Evolutionary conservation across 2,329 filamentous ascomycete species (phyloP), one percentile per base, ranked within the genome.

Genomic region (Lecanicillium sp.): DNA sequence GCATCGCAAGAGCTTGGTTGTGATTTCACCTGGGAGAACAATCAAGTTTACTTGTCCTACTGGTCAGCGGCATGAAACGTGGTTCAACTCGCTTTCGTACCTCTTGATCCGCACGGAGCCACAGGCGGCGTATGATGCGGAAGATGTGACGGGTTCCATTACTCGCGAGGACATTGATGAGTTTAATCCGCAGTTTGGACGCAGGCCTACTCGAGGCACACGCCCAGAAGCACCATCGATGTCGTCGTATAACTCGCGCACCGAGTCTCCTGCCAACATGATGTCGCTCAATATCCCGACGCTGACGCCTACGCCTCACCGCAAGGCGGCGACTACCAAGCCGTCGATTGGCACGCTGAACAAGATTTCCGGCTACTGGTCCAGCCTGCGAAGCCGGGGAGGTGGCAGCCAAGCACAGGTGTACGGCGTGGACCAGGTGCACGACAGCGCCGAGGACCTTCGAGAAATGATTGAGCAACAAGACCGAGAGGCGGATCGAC

Each of bases 11-110:
- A 95, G 88, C 59, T 68, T 98, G 50, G 74, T 96, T 40, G 82
- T 98, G 41, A 74, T 94, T 43, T 92, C 90, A 2, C 89, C 89
- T 15, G 88, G 89, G 35, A 80, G 92, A 48, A 80, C 80, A 13
- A 78, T 98, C 62, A 90, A 95, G 60, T 94, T 98, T 49, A 98
- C 92, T 2, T 94, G 90, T 45, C 81, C 86, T 3, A 98, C 92
- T 3, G 85, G 87, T 28, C 88, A 95, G 57, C 77, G 92, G 44
- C 92, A 98, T 55, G 92, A 98, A 65, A 96, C 89, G 1, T 98
- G 92, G 92, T 95, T 92, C 71, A 96, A 96, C 54, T 89, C 92
- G 0, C 71, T 98, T 39, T 94, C 87, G 2, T 98, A 98, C 57
- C 74, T 98, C 12, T 73, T 96, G 27, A 72, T 95, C 20, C 80